Evolutionary conservation across 129 eudicot species (phyloP).

Genomic region (Tanacetum coccineum): DNA sequence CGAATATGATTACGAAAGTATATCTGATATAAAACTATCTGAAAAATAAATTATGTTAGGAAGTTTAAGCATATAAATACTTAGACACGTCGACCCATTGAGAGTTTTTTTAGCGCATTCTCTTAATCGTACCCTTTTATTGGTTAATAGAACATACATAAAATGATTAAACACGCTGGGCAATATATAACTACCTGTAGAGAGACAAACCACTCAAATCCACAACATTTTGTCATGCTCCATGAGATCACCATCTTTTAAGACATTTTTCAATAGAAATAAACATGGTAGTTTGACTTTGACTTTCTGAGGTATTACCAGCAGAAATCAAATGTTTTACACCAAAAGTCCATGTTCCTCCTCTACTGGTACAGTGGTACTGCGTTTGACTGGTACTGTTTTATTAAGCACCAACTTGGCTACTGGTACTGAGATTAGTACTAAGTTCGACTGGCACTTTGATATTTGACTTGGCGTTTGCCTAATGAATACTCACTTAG

Average conservation of each 20-base stretch:
- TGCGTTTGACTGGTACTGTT: no score
- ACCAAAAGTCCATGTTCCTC: slow-evolving; percentile 89
- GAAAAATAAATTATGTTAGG: neutral
- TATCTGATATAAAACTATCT: neutral
- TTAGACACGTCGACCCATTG: neutral
- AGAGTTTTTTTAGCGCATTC: neutral
- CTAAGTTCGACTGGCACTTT: no score
- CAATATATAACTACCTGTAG: slow-evolving; percentile 56
- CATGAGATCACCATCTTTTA: slow-evolving; percentile 77
- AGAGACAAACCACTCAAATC: slow-evolving; percentile 81
- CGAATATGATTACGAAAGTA: neutral
- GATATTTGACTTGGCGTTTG: no score
- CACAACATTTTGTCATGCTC: slow-evolving; percentile 63
- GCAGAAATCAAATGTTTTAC: slow-evolving; percentile 41
- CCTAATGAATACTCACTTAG: no score
- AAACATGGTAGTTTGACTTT: slow-evolving; percentile 54
- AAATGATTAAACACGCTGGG: neutral
- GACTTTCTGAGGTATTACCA: slow-evolving; percentile 28
- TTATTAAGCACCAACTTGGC: no score
- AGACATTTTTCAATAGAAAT: slow-evolving; percentile 94
- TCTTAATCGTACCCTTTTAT: neutral
- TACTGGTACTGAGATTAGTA: no score
- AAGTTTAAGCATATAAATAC: neutral
- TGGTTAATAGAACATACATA: neutral
- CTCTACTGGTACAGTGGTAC: no score